Evolutionary conservation across 306 rosid species (phyloP), one percentile per base, ranked within the genome.

Genomic region (Canavalia ensiformis): DNA sequence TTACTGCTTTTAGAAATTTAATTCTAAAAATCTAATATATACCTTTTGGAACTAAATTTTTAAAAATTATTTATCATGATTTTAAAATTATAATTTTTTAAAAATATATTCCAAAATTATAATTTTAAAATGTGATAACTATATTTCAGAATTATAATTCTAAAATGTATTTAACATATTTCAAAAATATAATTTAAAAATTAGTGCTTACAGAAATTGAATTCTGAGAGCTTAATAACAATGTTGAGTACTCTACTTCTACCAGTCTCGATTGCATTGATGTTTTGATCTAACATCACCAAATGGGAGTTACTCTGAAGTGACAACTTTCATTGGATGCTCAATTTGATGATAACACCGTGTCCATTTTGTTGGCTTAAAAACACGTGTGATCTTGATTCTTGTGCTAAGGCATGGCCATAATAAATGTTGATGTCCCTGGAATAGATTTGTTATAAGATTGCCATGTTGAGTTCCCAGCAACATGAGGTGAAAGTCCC

Each of bases 271-370:
- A 30, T 30, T 29, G 65, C 41, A 58, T 58, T 8, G 6, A 29
- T 1, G 41, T 58, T 57, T 58, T 13, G 39, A 37, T 37, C 68
- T 31, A 33, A 4, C 41, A 30, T 30, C 2, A 11, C 8, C 29
- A 63, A 35, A 4, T 30, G 30, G 18, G 7, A 59, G 18, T 8
- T 28, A 66, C 2, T 39, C 50, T 41, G 0, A 7, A 3, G 18
- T 67, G 72, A 28, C 28, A 28, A 28, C 57, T 68, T 45, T 46
- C 57, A 69, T 46, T 18, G 29, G 30, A 47, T 47, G 74, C 58
- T 69, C 51, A 11, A 45, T 47, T 46, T 68, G 74, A 34, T 44
- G 8, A 68, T 46, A 29, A 68, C 56, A 68, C 74, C 5, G 5
- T 67, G 52, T 44, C 74, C 0, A 68, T 5, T 11, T 68, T 45